These are phyloP conservation scores for Cymbopogon flexuosus DNA, from an alignment of 202 grass and related monocot species.

Conservation along the genomic window DNA sequence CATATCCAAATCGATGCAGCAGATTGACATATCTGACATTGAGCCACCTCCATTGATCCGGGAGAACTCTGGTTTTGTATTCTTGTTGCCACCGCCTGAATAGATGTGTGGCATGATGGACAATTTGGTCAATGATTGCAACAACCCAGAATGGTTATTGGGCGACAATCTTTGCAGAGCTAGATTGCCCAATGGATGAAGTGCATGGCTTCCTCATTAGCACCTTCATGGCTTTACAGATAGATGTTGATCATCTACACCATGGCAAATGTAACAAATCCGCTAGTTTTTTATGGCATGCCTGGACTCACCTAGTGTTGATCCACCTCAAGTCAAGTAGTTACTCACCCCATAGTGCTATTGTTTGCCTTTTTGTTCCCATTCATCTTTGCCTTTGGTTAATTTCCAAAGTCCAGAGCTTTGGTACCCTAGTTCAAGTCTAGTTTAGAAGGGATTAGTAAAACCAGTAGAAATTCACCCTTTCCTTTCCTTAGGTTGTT, in stretches of 20 bases:
- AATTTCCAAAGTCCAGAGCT: conserved; percentile 3
- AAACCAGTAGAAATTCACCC: conserved; percentile 7
- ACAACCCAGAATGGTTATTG: background rate
- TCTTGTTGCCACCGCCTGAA: conserved; percentile 79
- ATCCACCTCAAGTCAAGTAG: conserved; percentile 17
- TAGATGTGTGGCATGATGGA: conserved; percentile 18
- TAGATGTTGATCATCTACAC: conserved; percentile 8
- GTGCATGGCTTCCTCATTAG: conserved; percentile 3
- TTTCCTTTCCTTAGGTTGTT: conserved; percentile 22
- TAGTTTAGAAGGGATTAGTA: conserved; percentile 41
- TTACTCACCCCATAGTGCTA: background rate
- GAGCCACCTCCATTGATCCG: conserved; percentile 81
- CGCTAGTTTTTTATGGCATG: background rate
- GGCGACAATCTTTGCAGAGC: background rate
- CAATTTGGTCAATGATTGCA: conserved; percentile 19
- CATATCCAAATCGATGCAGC: conserved; percentile 96
- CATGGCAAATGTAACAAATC: conserved; percentile 22
- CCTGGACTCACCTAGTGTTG: conserved; percentile 23
- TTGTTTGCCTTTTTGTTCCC: background rate
- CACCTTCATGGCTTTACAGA: background rate
- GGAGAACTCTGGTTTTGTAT: conserved; percentile 89
- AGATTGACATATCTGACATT: conserved; percentile 92
- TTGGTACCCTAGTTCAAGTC: conserved; percentile 25
- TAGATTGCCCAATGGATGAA: conserved; percentile 6
- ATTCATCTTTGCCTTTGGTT: conserved; percentile 4